phyloP scores from a whole-genome alignment of 352 stramenopile species.

The Blastocystis sp. region DNA sequence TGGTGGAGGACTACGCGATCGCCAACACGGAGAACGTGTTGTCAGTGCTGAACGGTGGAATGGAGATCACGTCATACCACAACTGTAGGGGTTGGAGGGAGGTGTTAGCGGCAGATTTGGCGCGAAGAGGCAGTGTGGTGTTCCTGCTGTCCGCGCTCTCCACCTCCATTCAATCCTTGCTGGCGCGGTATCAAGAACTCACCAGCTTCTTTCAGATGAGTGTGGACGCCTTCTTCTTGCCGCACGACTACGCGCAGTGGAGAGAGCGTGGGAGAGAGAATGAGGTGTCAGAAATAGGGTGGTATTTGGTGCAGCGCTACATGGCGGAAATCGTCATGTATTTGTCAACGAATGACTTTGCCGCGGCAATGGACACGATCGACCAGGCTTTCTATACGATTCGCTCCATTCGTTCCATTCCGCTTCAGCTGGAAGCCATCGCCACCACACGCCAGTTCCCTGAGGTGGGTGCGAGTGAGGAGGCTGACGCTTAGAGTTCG shows the following conservation, averaged over 20 bases:
- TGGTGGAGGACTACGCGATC: constrained; percentile 16
- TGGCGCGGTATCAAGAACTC: not conserved
- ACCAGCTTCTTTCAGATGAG: constrained; percentile 23
- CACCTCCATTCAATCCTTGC: not conserved
- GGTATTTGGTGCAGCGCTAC: not conserved
- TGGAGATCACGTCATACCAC: constrained; percentile 4
- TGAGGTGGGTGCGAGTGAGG: not conserved
- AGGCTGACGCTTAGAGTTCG: not conserved
- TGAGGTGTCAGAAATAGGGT: constrained; percentile 6
- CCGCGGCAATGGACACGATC: constrained; percentile 10
- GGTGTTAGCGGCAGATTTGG: not conserved
- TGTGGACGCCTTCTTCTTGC: constrained; percentile 26
- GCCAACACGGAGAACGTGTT: constrained; percentile 41
- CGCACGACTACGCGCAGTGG: not conserved
- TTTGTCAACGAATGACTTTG: constrained; percentile 59
- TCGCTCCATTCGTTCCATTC: not conserved
- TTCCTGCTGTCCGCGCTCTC: not conserved
- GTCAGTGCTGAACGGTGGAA: constrained; percentile 24
- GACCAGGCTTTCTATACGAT: constrained; percentile 16
- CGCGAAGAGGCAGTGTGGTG: constrained; percentile 5
- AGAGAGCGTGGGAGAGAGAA: not conserved
- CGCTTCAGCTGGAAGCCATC: constrained; percentile 31
- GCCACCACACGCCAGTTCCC: constrained; percentile 16
- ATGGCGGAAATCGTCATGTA: constrained; percentile 52
- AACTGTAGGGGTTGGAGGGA: not conserved